phyloP scores from a whole-genome alignment of 2,329 filamentous ascomycete genomes.

The Paraconiothyrium brasiliense region DNA sequence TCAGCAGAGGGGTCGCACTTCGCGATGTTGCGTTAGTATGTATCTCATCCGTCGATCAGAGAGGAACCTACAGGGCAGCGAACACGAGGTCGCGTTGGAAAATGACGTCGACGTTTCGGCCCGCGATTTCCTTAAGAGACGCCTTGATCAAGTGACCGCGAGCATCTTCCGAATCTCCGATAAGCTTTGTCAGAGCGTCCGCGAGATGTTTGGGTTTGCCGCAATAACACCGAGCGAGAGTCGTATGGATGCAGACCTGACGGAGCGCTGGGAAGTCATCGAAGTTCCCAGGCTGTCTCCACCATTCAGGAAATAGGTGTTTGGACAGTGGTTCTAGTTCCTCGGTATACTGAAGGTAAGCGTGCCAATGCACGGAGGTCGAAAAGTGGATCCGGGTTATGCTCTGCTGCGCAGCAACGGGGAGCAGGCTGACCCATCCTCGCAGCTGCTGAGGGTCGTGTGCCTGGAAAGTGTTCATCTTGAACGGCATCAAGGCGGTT shows the following conservation, averaged over 20 bases:
- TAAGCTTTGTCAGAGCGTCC: background rate
- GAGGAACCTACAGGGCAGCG: too few species aligned
- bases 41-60: too few species aligned
- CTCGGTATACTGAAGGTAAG: background rate
- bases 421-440: background rate
- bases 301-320: background rate
- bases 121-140: background rate
- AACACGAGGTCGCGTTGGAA: slow-evolving; percentile 1
- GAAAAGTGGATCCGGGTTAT: background rate
- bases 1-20: too few species aligned
- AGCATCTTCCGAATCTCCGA: background rate
- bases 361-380: background rate
- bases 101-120: background rate
- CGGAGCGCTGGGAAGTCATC: background rate
- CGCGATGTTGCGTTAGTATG: too few species aligned
- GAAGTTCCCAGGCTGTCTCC: background rate
- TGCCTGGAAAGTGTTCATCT: slow-evolving; percentile 4
- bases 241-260: background rate
- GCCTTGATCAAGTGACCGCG: background rate
- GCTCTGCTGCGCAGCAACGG: background rate
- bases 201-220: background rate
- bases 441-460: background rate
- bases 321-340: background rate
- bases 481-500: slow-evolving; percentile 16
- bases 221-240: background rate